Evolutionary conservation across 2,329 filamentous ascomycete genomes (phyloP).

Genomic region (Ophiostoma novo-ulmi): DNA sequence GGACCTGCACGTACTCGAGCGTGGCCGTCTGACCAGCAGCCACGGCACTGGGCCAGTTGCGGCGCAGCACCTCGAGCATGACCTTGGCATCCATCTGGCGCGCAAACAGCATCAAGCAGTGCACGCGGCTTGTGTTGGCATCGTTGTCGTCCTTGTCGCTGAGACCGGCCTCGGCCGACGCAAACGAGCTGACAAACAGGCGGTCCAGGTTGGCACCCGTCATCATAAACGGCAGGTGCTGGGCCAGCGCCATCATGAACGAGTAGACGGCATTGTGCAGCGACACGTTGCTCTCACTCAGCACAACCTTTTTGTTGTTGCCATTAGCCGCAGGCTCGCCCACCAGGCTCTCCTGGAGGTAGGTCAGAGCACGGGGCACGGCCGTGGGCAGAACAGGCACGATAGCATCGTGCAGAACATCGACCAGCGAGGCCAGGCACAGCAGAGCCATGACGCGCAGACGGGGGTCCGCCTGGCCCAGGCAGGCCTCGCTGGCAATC

Average conservation of each 20-base stretch:
- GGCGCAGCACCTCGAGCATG: constrained; percentile 67
- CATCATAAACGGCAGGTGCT: constrained; percentile 85
- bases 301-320: not conserved
- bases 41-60: constrained; percentile 65
- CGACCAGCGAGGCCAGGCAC: constrained; percentile 82
- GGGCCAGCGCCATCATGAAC: constrained; percentile 71
- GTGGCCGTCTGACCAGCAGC: constrained; percentile 58
- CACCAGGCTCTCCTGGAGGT: constrained; percentile 61
- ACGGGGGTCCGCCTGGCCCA: constrained; percentile 66
- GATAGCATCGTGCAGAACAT: constrained; percentile 79
- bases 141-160: constrained; percentile 54
- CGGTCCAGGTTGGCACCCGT: constrained; percentile 67
- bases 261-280: constrained; percentile 79
- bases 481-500: constrained; percentile 69
- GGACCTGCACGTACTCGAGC: constrained; percentile 62
- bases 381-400: constrained; percentile 75
- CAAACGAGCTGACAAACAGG: constrained; percentile 66
- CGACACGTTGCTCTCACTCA: constrained; percentile 37
- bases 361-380: constrained; percentile 64
- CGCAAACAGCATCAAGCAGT: constrained; percentile 69
- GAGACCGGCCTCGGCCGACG: constrained; percentile 60
- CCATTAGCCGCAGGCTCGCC: constrained; percentile 39
- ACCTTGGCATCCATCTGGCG: constrained; percentile 71
- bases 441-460: constrained; percentile 80
- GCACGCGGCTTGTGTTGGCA: constrained; percentile 58